Conservation (phyloP, 495 filamentous ascomycete species). For the Rostrohypoxylon terebratum region DNA sequence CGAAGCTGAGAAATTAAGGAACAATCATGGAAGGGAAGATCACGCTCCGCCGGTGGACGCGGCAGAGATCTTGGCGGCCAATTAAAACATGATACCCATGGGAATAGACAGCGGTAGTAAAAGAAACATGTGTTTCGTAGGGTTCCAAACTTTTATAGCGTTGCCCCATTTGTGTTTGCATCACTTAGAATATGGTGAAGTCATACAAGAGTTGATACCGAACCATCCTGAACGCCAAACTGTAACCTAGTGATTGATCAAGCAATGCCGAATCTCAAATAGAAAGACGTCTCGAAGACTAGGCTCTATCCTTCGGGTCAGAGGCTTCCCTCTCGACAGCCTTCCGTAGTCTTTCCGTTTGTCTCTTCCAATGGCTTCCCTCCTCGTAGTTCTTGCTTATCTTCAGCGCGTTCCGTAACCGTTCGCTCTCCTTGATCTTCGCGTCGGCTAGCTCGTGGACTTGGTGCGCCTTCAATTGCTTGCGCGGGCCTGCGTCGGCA, state of each 20-base stretch:
- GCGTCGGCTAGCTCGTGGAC: slow-evolving; percentile 96
- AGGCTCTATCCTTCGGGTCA: slow-evolving; percentile 49
- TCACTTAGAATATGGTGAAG: neutral
- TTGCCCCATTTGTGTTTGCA: neutral
- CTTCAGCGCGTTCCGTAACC: slow-evolving; percentile 86
- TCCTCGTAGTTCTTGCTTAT: slow-evolving; percentile 91
- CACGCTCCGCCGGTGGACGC: slow-evolving; percentile 54
- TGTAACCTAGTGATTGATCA: slow-evolving; percentile 8
- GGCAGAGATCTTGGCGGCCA: slow-evolving; percentile 61
- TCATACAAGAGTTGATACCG: slow-evolving; percentile 1
- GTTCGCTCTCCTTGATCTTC: slow-evolving; percentile 95
- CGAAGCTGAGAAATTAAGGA: slow-evolving; percentile 51
- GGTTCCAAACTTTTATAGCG: neutral
- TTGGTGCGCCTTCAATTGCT: slow-evolving; percentile 85
- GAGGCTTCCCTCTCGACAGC: slow-evolving; percentile 61
- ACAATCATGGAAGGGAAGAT: slow-evolving; percentile 54
- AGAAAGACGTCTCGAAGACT: neutral
- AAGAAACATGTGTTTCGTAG: slow-evolving; percentile 18
- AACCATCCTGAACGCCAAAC: slow-evolving; percentile 32
- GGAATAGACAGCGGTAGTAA: slow-evolving; percentile 38
- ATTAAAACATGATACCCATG: slow-evolving; percentile 52
- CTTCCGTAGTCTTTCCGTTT: slow-evolving; percentile 76
- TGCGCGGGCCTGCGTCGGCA: slow-evolving; percentile 53
- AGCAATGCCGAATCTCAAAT: slow-evolving; percentile 9
- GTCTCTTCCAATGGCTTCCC: slow-evolving; percentile 77